Evolutionary conservation across 345 rosid genomes (phyloP), one percentile per base, ranked within the genome.

Genomic region (Cochlearia excelsa): DNA sequence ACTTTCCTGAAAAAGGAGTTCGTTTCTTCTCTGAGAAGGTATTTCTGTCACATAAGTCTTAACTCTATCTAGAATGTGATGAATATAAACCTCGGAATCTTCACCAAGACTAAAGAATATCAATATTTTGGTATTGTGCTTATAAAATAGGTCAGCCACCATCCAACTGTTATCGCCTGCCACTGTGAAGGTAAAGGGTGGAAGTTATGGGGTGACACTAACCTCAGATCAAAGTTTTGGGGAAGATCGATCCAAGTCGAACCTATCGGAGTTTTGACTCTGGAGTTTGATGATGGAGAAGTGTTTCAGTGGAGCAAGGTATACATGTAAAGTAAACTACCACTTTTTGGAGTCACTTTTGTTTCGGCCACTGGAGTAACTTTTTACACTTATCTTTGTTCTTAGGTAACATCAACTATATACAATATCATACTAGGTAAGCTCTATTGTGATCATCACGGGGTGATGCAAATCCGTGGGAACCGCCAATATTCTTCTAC

Each of bases 11-110:
- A 51, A 81, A 70, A 70, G 98, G 97, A 63, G 76, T 92, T 54
- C 88, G 84, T 30, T 92, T 92, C 85, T 88, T 92, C 80, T 88
- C 98, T 7, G 98, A 92, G 72, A 92, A 92, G 98, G 98, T 92
- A 40, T 67, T 78, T 60, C 51, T 42, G 9, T 56, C 33, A 46
- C 44, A 34, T 49, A 26, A 26, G 8, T 26, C 6, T 29, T 9
- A 45, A 57, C 55, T n/a, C 27, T 9, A 16, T 30, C 26, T 57
- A 46, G 42, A 45, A 23, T 62, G 54, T 30, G 49, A 39, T 39
- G 30, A 40, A 68, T 9, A 30, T 7, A 8, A 49, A n/a, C 39
- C 28, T 45, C 30, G 29, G 34, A 52, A 67, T 28, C 3, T 51
- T 58, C 41, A 1, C 8, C 31, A 41, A 54, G 29, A 47, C 29